Conservation (phyloP, 2,329 filamentous ascomycete genomes). For the Hypoxylon sp. region DNA sequence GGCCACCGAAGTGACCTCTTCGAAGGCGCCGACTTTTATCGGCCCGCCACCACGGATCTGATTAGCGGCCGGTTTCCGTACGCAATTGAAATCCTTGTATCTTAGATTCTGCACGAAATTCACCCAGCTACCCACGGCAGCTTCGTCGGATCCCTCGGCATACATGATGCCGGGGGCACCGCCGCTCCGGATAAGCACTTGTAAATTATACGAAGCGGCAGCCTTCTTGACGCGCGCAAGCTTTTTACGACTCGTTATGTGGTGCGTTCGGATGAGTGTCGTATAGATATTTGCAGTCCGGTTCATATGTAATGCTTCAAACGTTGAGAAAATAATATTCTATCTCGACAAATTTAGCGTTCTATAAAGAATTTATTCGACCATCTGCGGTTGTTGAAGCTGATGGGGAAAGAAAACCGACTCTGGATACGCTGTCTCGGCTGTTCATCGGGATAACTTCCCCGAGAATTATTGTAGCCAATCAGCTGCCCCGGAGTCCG, state of each 20-base stretch:
- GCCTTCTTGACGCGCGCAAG: slow-evolving; percentile 71
- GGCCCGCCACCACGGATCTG: neutral
- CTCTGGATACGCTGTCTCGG: neutral
- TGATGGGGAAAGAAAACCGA: neutral
- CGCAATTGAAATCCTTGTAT: slow-evolving; percentile 80
- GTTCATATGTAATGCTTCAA: slow-evolving; percentile 35
- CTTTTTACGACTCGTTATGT: slow-evolving; percentile 86
- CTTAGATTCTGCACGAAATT: slow-evolving; percentile 72
- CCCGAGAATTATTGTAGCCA: neutral
- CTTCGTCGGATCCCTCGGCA: slow-evolving; percentile 70
- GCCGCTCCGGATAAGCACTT: slow-evolving; percentile 75
- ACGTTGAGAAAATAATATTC: neutral
- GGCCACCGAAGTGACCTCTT: slow-evolving; percentile 73
- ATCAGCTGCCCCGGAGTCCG: slow-evolving; percentile 18
- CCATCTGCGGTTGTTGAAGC: neutral
- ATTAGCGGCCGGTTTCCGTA: slow-evolving; percentile 45
- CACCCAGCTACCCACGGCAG: slow-evolving; percentile 73
- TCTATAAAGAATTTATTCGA: neutral
- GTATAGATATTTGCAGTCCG: slow-evolving; percentile 51
- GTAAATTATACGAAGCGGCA: slow-evolving; percentile 69
- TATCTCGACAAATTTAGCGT: neutral
- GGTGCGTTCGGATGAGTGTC: slow-evolving; percentile 81
- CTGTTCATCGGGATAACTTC: neutral
- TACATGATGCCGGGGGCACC: slow-evolving; percentile 84
- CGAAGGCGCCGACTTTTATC: slow-evolving; percentile 53